phyloP scores from a whole-genome alignment of 2,329 filamentous ascomycete genomes.

The Aspergillus aculeatinus region DNA sequence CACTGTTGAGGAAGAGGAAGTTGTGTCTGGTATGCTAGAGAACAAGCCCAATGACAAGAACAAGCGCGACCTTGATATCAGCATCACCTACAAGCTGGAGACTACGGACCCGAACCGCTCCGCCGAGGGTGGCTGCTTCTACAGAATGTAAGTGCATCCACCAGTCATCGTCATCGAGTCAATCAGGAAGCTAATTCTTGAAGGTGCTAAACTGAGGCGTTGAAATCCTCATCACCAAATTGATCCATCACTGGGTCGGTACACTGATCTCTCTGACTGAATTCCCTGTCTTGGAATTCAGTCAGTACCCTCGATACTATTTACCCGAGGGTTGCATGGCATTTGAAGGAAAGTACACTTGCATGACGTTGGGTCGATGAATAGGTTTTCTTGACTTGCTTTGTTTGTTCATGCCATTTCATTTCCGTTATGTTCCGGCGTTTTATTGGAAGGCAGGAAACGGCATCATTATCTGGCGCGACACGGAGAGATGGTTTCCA shows the following conservation, averaged over 20 bases:
- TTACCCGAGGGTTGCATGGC: slow-evolving; percentile 30
- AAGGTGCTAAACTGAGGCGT: slow-evolving; percentile 31
- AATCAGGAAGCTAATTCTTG: slow-evolving; percentile 25
- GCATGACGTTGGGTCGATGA: slow-evolving; percentile 26
- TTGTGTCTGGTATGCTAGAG: slow-evolving; percentile 68
- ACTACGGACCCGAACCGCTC: slow-evolving; percentile 70
- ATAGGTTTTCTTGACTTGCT: slow-evolving; percentile 16
- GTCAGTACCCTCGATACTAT: slow-evolving; percentile 20
- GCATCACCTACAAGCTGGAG: slow-evolving; percentile 76
- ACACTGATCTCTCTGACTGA: neutral
- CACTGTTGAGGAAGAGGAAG: slow-evolving; percentile 85
- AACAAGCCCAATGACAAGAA: slow-evolving; percentile 94
- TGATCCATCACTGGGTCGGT: neutral
- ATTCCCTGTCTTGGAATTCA: slow-evolving; percentile 5
- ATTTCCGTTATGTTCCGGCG: slow-evolving; percentile 29
- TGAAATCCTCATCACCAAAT: neutral
- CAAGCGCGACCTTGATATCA: slow-evolving; percentile 90
- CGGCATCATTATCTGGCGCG: slow-evolving; percentile 42
- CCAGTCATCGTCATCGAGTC: neutral
- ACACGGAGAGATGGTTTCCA: slow-evolving; percentile 41
- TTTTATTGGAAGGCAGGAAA: slow-evolving; percentile 41
- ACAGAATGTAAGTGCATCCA: slow-evolving; percentile 61
- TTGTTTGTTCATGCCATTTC: slow-evolving; percentile 12
- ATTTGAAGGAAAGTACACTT: slow-evolving; percentile 31
- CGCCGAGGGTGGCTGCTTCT: slow-evolving; percentile 69